Conservation (phyloP, 1,139 yeast genomes). For the Geotrichum carabidarum region DNA sequence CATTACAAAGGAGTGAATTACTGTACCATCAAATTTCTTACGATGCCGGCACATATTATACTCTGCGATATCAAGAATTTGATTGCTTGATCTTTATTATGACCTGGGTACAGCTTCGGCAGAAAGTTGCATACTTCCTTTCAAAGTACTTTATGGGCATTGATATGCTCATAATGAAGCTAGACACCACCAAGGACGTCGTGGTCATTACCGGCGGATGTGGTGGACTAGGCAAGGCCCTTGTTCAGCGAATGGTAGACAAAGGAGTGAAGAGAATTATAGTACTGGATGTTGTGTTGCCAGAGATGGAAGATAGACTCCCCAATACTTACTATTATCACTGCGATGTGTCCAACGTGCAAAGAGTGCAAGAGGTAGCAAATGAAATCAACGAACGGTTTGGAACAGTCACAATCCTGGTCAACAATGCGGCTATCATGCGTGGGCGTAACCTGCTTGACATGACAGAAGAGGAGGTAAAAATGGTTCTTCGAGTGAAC, state of each 20-base stretch:
- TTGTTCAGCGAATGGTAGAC: conserved; percentile 6
- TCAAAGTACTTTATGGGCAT: neutral
- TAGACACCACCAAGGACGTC: conserved; percentile 8
- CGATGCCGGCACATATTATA: too few species aligned
- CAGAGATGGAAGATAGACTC: conserved; percentile 38
- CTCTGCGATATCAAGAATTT: too few species aligned
- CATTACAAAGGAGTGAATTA: too few species aligned
- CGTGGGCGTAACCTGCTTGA: conserved; percentile 55
- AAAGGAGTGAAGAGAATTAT: conserved; percentile 42
- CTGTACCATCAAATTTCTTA: too few species aligned
- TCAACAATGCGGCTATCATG: conserved; percentile 77
- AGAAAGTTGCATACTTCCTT: neutral
- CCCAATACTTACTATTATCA: conserved; percentile 49
- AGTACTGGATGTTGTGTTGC: conserved; percentile 55
- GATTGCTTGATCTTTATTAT: neutral
- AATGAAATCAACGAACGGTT: conserved; percentile 29
- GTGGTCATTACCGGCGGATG: conserved; percentile 21
- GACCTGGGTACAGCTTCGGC: neutral
- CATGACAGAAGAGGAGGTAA: conserved; percentile 53
- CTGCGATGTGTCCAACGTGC: conserved; percentile 63
- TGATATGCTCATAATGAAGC: neutral
- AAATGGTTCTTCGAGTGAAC: conserved; percentile 58
- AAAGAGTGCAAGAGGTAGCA: conserved; percentile 38
- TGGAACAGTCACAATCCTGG: conserved; percentile 60
- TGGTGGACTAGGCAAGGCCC: conserved; percentile 16